Percentiles rank a stretch among this genome's conserved stretches.
phyloP scores from a whole-genome alignment of 2,329 filamentous ascomycete species.

The Monosporascus sp. region DNA sequence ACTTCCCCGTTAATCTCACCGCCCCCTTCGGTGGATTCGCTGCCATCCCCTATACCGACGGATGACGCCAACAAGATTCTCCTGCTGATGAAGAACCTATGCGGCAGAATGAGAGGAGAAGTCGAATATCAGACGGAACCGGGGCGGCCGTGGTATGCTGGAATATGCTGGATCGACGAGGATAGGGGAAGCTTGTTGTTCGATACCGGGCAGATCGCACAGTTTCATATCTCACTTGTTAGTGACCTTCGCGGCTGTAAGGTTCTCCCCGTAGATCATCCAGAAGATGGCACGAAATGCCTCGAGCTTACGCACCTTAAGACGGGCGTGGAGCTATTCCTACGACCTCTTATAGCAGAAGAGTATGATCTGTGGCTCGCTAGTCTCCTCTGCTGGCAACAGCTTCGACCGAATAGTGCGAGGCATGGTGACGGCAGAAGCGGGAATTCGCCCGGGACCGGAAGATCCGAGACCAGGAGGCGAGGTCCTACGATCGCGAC shows the following conservation, averaged over 20 bases:
- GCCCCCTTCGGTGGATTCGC: slow-evolving; percentile 54
- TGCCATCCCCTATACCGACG: slow-evolving; percentile 55
- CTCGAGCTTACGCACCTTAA: slow-evolving; percentile 51
- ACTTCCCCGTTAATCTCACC: slow-evolving; percentile 51
- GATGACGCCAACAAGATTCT: slow-evolving; percentile 68
- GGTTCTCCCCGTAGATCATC: slow-evolving; percentile 51
- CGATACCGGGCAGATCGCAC: slow-evolving; percentile 61
- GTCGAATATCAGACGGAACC: slow-evolving; percentile 64
- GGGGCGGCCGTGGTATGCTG: slow-evolving; percentile 59
- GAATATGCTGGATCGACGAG: slow-evolving; percentile 75
- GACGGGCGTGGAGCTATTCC: slow-evolving; percentile 53
- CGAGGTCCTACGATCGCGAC: slow-evolving; percentile 33
- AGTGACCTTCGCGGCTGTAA: slow-evolving; percentile 69
- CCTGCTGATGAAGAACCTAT: slow-evolving; percentile 70
- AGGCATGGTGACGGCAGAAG: slow-evolving; percentile 45
- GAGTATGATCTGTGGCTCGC: slow-evolving; percentile 78
- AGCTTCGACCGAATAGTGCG: slow-evolving; percentile 56
- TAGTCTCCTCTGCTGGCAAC: slow-evolving; percentile 76
- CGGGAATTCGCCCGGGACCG: slow-evolving; percentile 28
- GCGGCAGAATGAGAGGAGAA: slow-evolving; percentile 74
- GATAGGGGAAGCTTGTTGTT: slow-evolving; percentile 70
- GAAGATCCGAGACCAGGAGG: slow-evolving; percentile 38
- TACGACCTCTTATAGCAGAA: slow-evolving; percentile 58
- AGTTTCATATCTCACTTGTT: slow-evolving; percentile 63
- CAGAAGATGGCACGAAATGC: slow-evolving; percentile 40